These are phyloP conservation scores for Kodamaea sagamina DNA, from an alignment of 805 yeast genomes.

Conservation along the genomic window DNA sequence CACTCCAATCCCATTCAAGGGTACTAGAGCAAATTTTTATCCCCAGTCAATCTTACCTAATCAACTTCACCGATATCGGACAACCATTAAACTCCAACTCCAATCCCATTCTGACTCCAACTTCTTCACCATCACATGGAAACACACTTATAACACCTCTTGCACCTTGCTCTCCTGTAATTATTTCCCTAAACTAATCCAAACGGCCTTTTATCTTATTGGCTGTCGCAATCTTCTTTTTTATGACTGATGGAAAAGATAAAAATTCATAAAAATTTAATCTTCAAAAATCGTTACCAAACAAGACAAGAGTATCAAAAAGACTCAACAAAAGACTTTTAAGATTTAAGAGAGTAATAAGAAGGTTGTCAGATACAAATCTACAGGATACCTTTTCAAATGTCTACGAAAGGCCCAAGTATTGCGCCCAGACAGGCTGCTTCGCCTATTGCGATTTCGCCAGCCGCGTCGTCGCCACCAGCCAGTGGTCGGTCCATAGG, in stretches of 20 bases:
- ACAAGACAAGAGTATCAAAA: not conserved
- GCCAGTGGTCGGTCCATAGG: not conserved
- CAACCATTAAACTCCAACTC: not conserved
- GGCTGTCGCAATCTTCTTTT: slow-evolving; percentile 5
- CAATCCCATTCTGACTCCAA: no score
- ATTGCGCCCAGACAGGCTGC: slow-evolving; percentile 18
- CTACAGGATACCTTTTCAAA: not conserved
- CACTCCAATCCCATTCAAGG: no score
- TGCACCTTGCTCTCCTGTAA: not conserved
- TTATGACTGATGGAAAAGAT: slow-evolving; percentile 13
- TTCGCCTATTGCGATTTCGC: slow-evolving; percentile 17
- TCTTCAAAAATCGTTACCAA: not conserved
- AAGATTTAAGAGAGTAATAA: no score
- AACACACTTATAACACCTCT: not conserved
- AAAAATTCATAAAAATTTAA: slow-evolving; percentile 3
- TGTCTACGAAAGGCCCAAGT: slow-evolving; percentile 11
- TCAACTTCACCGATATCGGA: not conserved
- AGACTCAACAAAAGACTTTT: no score
- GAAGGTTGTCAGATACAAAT: no score
- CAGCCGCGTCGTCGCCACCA: slow-evolving; percentile 11
- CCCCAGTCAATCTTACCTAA: no score
- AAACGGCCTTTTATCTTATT: slow-evolving; percentile 1
- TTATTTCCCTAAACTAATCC: not conserved
- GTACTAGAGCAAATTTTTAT: no score
- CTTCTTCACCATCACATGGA: no score